These are phyloP conservation scores for Sutorius australiensis DNA, from an alignment of 768 basidiomycete genomes.

Conservation along the genomic window DNA sequence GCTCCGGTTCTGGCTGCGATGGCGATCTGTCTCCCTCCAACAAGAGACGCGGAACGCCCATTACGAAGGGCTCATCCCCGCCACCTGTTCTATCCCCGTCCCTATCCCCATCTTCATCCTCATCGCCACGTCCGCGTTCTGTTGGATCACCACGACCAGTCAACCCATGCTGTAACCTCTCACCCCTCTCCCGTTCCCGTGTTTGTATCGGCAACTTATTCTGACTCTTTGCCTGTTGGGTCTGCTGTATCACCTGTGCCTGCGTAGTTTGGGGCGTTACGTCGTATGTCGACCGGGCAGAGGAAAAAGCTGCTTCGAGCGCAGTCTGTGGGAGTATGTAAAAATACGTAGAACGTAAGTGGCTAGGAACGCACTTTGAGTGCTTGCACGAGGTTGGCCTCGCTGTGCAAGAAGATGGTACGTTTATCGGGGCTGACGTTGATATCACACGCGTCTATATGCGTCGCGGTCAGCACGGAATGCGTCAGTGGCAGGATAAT, in stretches of 20 bases:
- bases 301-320: slow-evolving; percentile 65
- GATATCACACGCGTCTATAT: slow-evolving; percentile 75
- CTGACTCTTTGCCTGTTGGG: slow-evolving; percentile 3
- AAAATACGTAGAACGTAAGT: not conserved
- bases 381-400: slow-evolving; percentile 69
- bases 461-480: not conserved
- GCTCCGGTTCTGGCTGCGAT: slow-evolving; percentile 13
- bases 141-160: not conserved
- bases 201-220: not conserved
- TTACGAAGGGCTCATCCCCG: slow-evolving; percentile 1
- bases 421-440: slow-evolving; percentile 97
- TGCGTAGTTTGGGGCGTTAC: slow-evolving; percentile 33
- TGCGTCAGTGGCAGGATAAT: not conserved
- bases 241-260: slow-evolving; percentile 10
- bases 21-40: not conserved
- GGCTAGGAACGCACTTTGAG: slow-evolving; percentile 55
- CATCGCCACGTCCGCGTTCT: not conserved
- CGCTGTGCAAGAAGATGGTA: slow-evolving; percentile 89
- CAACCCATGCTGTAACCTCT: slow-evolving; percentile 1
- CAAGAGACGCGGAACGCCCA: slow-evolving; percentile 12
- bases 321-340: slow-evolving; percentile 41
- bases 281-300: slow-evolving; percentile 70
- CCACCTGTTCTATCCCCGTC: not conserved
- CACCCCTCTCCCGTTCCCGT: not conserved
- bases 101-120: not conserved